phyloP scores from a whole-genome alignment of 1,139 yeast species.

The Magnusiomyces paraingens region DNA sequence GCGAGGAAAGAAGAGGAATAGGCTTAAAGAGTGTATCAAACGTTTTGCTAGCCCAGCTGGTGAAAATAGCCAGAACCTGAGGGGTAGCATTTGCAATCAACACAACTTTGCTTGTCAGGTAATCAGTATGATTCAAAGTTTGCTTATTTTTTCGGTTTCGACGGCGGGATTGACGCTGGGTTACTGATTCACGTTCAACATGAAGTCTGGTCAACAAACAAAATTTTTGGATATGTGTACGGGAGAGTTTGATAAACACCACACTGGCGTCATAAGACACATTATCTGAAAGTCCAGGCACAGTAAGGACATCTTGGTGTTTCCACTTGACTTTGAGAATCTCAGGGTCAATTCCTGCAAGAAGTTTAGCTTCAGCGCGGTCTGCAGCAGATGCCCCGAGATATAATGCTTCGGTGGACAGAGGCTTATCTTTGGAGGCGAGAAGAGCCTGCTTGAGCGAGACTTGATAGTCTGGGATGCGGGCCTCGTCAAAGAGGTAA shows the following conservation, averaged over 20 bases:
- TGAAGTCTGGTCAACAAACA: constrained; percentile 1
- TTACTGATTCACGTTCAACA: neutral
- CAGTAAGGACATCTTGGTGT: neutral
- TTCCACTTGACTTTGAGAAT: constrained; percentile 1
- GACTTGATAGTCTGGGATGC: neutral
- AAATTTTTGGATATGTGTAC: neutral
- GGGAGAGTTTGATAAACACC: neutral
- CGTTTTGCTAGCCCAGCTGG: neutral
- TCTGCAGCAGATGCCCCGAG: neutral
- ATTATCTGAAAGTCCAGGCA: neutral
- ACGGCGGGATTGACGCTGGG: neutral
- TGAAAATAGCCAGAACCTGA: neutral
- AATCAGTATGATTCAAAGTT: neutral
- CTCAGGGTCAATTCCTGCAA: neutral
- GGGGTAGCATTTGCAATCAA: neutral
- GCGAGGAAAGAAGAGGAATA: neutral
- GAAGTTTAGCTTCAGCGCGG: neutral
- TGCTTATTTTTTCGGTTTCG: neutral
- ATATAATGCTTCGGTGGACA: neutral
- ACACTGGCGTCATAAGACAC: neutral
- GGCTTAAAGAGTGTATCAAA: constrained; percentile 1
- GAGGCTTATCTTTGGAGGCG: neutral
- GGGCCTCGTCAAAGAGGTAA: neutral
- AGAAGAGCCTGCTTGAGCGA: neutral
- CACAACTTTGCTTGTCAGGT: neutral